Evolutionary conservation across 176 grass and related monocot genomes (phyloP), one percentile per base, ranked within the genome.

Genomic region (Cenchrus purpureus): DNA sequence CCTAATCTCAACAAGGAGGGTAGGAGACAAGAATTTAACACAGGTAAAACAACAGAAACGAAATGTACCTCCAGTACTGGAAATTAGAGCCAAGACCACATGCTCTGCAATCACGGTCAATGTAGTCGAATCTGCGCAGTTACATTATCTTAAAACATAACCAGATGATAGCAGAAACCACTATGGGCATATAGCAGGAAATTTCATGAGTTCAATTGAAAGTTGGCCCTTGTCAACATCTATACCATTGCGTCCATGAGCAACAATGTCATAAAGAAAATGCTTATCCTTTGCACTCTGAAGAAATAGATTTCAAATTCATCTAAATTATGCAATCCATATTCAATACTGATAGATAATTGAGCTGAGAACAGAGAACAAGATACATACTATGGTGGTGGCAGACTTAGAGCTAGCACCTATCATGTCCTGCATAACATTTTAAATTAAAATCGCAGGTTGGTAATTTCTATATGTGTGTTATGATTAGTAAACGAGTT

Each of bases 201-300:
- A 80, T 37, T 0, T 37, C 66, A 73, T 7, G 89, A 63, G 79
- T 57, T 62, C 11, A 75, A 52, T 73, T 57, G 29, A 87, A 81
- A 76, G 65, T 65, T 82, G 25, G 37, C 50, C 54, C n/a, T n/a
- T n/a, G 85, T 98, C 96, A 81, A 98, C 96, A 89, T 98, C 96
- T 85, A 98, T 98, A 59, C 96, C 96, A 71, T 92, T 98, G 83
- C 91, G 89, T 49, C 96, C 96, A 87, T 98, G 95, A 74, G 96
- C 96, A 87, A 98, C 96, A 86, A 98, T 98, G 83, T 98, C 96
- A 90, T 98, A 98, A 44, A 98, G 88, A 83, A 98, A 98, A 58
- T 43, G 67, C 57, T 98, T 98, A 62, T 98, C 93, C 83, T 92
- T 95, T 55, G 71, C 84, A 88, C 87, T 83, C 96, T 98, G 42